Conservation (phyloP, 345 rosid genomes). For the Eutrema japonicum region DNA sequence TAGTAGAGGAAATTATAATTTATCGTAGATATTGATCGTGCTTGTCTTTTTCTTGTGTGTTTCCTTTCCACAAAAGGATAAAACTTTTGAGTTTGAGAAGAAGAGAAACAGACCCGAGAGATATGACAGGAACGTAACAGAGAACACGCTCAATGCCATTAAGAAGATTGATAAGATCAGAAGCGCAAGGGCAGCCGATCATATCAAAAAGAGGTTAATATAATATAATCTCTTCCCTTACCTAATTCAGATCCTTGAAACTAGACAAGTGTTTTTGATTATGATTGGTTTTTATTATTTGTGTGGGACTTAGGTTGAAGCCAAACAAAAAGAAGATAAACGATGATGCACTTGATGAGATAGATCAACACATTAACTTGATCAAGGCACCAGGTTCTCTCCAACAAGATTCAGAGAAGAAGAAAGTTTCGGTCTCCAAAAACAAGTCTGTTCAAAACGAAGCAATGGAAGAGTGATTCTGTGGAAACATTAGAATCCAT, state of each 20-base stretch:
- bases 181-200: constrained; percentile 53
- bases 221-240: not conserved
- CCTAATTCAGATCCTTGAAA: not conserved
- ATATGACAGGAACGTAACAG: constrained; percentile 80
- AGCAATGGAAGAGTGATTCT: constrained; percentile 74
- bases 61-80: constrained; percentile 54
- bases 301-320: constrained; percentile 59
- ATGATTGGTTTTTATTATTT: not conserved
- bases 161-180: constrained; percentile 89
- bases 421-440: constrained; percentile 58
- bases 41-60: constrained; percentile 21
- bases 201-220: constrained; percentile 60
- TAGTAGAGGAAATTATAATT: not conserved
- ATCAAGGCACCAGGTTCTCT: constrained; percentile 43
- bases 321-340: constrained; percentile 51
- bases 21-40: not conserved
- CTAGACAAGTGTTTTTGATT: not conserved
- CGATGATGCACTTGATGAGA: constrained; percentile 47
- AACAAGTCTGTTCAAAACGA: constrained; percentile 54
- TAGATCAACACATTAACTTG: constrained; percentile 51
- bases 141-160: constrained; percentile 76
- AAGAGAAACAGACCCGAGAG: constrained; percentile 96
- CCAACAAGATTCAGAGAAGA: constrained; percentile 44
- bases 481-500: constrained; percentile 5
- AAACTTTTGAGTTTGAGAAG: constrained; percentile 93